A percentile compares a stretch with the other conserved stretches of the same genome.
phyloP scores from a whole-genome alignment of 768 basidiomycete genomes.

The Auricularia cornea region DNA sequence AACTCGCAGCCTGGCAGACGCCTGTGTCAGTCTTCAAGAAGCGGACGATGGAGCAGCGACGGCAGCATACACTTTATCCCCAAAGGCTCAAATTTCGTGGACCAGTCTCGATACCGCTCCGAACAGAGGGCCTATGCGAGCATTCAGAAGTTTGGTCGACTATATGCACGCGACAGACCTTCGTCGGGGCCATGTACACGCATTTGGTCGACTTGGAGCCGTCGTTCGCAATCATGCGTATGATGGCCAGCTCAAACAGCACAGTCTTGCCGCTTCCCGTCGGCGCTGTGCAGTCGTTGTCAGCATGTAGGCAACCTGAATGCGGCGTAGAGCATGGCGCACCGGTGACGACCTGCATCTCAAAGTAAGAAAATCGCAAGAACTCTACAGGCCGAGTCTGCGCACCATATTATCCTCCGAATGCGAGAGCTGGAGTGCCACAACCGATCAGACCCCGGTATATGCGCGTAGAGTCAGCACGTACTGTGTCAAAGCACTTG shows the following conservation, averaged over 20 bases:
- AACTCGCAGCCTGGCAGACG: conserved; percentile 90
- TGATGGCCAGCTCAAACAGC: conserved; percentile 84
- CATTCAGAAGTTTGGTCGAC: background rate
- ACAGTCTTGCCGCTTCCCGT: conserved; percentile 97
- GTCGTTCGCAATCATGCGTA: conserved; percentile 54
- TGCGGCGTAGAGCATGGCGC: conserved; percentile 10
- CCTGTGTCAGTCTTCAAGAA: too few relatives aligned
- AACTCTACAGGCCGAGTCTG: background rate
- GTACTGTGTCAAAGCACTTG: conserved; percentile 65
- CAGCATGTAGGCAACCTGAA: conserved; percentile 4
- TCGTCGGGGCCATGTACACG: conserved; percentile 91
- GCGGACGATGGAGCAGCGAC: too few relatives aligned
- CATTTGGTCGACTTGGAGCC: conserved; percentile 44
- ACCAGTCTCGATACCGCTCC: conserved; percentile 82
- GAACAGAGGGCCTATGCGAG: conserved; percentile 68
- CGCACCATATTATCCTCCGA: conserved; percentile 59
- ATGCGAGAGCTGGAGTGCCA: conserved; percentile 41
- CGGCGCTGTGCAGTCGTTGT: conserved; percentile 50
- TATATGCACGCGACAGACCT: conserved; percentile 36
- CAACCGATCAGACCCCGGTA: background rate
- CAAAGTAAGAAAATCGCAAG: conserved; percentile 7
- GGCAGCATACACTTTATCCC: conserved; percentile 71
- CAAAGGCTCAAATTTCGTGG: conserved; percentile 62
- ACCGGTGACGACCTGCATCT: conserved; percentile 63
- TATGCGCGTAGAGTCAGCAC: conserved; percentile 13